Evolutionary conservation across 2,329 filamentous ascomycete species (phyloP), one percentile per base, ranked within the genome.

Genomic region (Zymoseptoria tritici): DNA sequence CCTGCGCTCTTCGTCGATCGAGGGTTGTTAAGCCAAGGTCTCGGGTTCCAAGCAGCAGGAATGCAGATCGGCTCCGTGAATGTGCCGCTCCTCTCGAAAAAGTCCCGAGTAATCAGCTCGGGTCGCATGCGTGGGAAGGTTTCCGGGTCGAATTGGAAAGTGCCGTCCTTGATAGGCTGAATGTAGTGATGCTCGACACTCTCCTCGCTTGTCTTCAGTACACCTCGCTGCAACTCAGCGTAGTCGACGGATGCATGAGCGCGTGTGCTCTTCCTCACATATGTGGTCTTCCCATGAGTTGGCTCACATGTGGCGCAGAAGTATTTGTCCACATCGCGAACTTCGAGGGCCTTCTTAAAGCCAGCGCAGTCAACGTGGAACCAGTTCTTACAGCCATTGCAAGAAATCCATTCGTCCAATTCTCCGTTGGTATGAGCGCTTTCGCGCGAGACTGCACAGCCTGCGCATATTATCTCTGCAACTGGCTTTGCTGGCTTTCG

Each of bases 11-110:
- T 49, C 9, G 42, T 53, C 21, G 31, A 53, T 21, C 57, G 52
- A 46, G 60, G 31, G 53, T 59, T 60, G n/a, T 56, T 57, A n/a
- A 64, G 54, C 62, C 77, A 76, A 29, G 81, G 77, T 55, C 79
- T 78, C 31, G 81, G 81, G 66, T 88, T 88, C 68, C 81, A 79
- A 20, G 76, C 76, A 16, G 84, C 83, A 36, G 85, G 85, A 52
- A 88, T 84, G 57, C 88, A 79, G 53, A 88, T 81, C n/a, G 85
- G 85, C 65, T 87, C 83, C 20, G 78, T 83, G 78, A 86, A 86
- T n/a, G 81, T 81, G 60, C 80, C 80, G 52, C 82, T 82, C 64
- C 79, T 81, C 71, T 87, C 83, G 55, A 88, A 82, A 65, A 83
- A 85, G 58, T 87, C 84, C 21, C 80, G 79, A 2, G 84, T 86